Evolutionary conservation across 495 filamentous ascomycete species (phyloP).

Genomic region (Penicillium herquei): DNA sequence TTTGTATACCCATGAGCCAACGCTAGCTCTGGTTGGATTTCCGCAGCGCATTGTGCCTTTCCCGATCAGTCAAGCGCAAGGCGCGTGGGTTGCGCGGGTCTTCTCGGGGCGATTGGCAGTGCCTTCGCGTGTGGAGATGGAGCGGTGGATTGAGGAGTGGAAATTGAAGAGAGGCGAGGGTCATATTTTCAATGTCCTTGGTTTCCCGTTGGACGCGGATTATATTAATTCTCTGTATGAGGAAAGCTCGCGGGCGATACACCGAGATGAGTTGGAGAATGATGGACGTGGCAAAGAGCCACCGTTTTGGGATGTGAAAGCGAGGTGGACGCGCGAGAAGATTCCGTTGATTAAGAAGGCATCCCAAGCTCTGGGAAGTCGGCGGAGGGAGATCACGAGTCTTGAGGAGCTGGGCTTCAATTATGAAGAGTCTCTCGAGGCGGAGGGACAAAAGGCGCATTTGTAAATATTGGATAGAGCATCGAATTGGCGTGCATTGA

Average conservation of each 20-base stretch:
- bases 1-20: constrained; percentile 6
- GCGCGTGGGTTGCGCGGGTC: constrained; percentile 12
- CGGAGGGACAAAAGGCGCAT: neutral
- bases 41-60: constrained; percentile 12
- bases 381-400: neutral
- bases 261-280: constrained; percentile 6
- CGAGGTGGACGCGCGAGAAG: constrained; percentile 8
- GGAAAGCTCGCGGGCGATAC: neutral
- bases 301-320: constrained; percentile 9
- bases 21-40: constrained; percentile 8
- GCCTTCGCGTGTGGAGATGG: constrained; percentile 6
- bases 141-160: constrained; percentile 11
- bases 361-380: constrained; percentile 5
- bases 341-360: constrained; percentile 12
- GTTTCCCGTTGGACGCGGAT: constrained; percentile 9
- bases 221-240: constrained; percentile 8
- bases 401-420: constrained; percentile 9
- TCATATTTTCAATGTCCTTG: constrained; percentile 5
- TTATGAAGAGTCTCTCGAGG: neutral
- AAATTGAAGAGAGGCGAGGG: constrained; percentile 1
- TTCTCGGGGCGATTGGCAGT: constrained; percentile 2
- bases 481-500: too few species aligned
- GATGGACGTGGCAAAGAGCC: neutral
- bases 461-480: neutral
- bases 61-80: constrained; percentile 11